These are phyloP conservation scores for Gamsiella multidivaricata DNA, from an alignment of 192 early-diverging fungal genomes.

Conservation along the genomic window DNA sequence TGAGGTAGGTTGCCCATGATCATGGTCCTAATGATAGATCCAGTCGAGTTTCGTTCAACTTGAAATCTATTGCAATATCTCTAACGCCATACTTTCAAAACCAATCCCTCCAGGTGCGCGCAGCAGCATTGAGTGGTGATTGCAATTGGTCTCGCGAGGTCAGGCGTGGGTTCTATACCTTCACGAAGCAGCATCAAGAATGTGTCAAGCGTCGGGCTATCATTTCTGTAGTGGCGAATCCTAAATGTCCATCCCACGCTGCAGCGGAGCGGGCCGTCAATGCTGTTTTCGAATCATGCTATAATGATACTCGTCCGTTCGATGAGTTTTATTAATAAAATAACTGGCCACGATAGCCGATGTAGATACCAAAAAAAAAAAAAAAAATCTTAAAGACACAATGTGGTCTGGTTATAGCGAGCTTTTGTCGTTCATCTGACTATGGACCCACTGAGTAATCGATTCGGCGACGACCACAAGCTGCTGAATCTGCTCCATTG, in stretches of 20 bases:
- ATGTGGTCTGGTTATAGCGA: too few relatives aligned
- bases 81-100: too few relatives aligned
- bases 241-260: conserved; percentile 74
- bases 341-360: neutral
- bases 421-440: conserved; percentile 34
- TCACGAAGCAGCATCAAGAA: conserved; percentile 83
- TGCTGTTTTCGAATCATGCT: conserved; percentile 91
- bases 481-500: conserved; percentile 45
- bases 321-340: conserved; percentile 86
- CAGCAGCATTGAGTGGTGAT: conserved; percentile 83
- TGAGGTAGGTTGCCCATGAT: conserved; percentile 63
- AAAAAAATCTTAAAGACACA: conserved; percentile 4
- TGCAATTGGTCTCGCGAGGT: conserved; percentile 79
- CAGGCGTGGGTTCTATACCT: conserved; percentile 71
- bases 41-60: neutral
- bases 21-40: neutral
- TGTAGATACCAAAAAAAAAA: neutral
- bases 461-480: conserved; percentile 33
- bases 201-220: conserved; percentile 91
- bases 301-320: conserved; percentile 94
- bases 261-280: conserved; percentile 90
- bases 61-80: neutral
- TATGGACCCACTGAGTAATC: conserved; percentile 33
- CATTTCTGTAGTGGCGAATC: conserved; percentile 80
- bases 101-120: conserved; percentile 69